Evolutionary conservation across 306 rosid genomes (phyloP).

Genomic region (Gynostemma pentaphyllum): DNA sequence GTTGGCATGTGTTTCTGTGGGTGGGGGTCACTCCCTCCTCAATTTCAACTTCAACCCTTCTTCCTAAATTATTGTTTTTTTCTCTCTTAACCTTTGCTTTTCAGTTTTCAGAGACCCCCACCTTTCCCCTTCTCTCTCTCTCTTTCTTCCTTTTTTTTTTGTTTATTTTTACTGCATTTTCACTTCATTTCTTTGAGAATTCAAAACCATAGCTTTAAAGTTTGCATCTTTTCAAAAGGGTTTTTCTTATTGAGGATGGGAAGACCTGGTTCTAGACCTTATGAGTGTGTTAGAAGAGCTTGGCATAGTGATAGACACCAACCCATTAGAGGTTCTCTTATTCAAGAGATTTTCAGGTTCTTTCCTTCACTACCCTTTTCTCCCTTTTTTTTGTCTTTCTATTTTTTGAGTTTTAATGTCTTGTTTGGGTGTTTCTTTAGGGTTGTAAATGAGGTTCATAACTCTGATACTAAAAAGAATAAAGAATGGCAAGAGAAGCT

Average conservation of each 20-base stretch:
- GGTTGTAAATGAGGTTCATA: constrained; percentile 54
- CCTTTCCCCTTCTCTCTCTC: background rate
- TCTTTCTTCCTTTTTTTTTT: no score
- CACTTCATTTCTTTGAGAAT: background rate
- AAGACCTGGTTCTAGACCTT: constrained; percentile 53
- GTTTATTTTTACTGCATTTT: background rate
- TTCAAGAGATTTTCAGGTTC: constrained; percentile 79
- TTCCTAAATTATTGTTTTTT: constrained; percentile 29
- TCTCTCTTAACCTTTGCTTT: constrained; percentile 2
- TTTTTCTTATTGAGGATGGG: constrained; percentile 33
- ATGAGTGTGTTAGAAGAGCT: constrained; percentile 66
- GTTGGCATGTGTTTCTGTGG: constrained; percentile 65
- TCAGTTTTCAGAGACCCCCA: constrained; percentile 2
- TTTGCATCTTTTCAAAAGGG: no score
- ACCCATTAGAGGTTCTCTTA: constrained; percentile 72
- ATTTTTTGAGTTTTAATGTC: no score
- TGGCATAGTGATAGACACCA: constrained; percentile 82
- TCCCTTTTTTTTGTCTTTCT: background rate
- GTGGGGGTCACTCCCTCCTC: constrained; percentile 49
- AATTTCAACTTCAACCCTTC: constrained; percentile 2
- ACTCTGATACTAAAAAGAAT: constrained; percentile 46
- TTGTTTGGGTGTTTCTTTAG: constrained; percentile 17
- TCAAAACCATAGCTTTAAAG: background rate
- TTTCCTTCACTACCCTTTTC: background rate
- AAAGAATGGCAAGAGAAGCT: constrained; percentile 82